Conservation (phyloP, 1,139 yeast species). For the Suhomyces terraborum region DNA sequence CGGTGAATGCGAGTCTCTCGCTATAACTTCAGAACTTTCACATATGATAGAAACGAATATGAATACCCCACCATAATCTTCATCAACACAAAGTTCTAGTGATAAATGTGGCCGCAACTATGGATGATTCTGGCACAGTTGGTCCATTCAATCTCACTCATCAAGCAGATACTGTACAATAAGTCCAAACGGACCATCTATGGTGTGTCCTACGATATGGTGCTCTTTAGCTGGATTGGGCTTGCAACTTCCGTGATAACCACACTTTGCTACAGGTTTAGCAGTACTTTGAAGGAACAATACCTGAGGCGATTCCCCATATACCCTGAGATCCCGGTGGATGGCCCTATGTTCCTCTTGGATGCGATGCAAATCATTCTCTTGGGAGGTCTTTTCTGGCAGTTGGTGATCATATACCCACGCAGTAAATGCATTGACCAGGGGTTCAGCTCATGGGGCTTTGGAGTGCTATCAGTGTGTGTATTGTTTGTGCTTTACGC, state of each 20-base stretch:
- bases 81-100: no score
- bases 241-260: conserved; percentile 16
- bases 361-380: conserved; percentile 21
- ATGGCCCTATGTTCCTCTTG: conserved; percentile 11
- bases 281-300: conserved; percentile 15
- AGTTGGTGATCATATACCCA: conserved; percentile 19
- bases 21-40: no score
- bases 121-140: conserved; percentile 6
- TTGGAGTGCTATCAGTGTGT: not conserved
- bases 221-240: conserved; percentile 20
- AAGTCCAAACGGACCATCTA: conserved; percentile 25
- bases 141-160: conserved; percentile 7
- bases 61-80: no score
- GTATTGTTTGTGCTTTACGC: conserved; percentile 2
- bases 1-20: no score
- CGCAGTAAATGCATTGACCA: conserved; percentile 28
- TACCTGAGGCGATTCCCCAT: conserved; percentile 25
- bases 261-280: conserved; percentile 20
- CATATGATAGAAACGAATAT: no score
- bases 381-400: conserved; percentile 18
- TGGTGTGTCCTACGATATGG: conserved; percentile 34
- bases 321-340: conserved; percentile 17
- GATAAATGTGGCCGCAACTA: not conserved
- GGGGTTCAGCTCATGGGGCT: conserved; percentile 21
- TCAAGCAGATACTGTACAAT: conserved; percentile 23